Conservation (phyloP, 1,284 basidiomycete species). For the Pterulicium gracile region DNA sequence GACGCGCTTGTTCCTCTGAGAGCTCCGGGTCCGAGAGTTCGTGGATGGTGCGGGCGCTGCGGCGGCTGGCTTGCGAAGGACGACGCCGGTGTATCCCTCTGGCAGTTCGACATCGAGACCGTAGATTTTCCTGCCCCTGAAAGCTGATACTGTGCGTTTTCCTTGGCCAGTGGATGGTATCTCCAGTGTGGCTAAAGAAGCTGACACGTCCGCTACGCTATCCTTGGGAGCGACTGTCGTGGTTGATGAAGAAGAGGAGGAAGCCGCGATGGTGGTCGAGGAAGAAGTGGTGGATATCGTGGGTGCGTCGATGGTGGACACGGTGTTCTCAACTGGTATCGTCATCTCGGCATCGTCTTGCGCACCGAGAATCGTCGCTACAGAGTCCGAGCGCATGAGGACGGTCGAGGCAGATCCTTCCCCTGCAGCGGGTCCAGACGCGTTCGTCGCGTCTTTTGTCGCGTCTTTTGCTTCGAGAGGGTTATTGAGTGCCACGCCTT, state of each 20-base stretch:
- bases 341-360: not conserved
- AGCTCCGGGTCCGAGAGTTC: conserved; percentile 11
- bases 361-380: not conserved
- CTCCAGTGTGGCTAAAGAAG: not conserved
- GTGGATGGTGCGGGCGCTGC: conserved; percentile 4
- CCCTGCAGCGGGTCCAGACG: conserved; percentile 1
- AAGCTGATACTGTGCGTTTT: conserved; percentile 45
- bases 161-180: no score
- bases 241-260: conserved; percentile 9
- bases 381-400: not conserved
- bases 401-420: not conserved
- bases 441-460: conserved; percentile 3
- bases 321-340: not conserved
- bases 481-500: conserved; percentile 5
- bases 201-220: not conserved
- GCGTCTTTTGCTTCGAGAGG: not conserved
- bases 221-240: conserved; percentile 17
- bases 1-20: conserved; percentile 7
- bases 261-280: not conserved
- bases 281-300: not conserved
- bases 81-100: conserved; percentile 53
- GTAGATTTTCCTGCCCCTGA: conserved; percentile 61
- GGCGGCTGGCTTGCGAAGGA: conserved; percentile 28
- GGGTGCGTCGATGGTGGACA: conserved; percentile 1
- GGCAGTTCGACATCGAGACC: conserved; percentile 55